Evolutionary conservation across 2,329 filamentous ascomycete species (phyloP).

Genomic region (Aspergillus sp.): DNA sequence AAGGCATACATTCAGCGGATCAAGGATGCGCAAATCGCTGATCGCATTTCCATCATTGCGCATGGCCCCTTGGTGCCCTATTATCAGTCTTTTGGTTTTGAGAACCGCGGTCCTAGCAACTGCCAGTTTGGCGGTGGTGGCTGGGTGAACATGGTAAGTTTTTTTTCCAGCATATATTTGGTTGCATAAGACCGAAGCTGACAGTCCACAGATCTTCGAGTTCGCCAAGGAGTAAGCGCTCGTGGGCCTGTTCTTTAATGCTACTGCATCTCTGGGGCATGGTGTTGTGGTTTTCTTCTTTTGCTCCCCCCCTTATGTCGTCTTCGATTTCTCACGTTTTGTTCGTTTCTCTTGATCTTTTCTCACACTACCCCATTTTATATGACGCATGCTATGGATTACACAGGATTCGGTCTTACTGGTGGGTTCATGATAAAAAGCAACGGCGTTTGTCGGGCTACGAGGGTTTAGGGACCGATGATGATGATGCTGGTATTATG

Average conservation of each 20-base stretch:
- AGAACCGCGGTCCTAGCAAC: constrained; percentile 66
- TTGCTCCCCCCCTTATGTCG: constrained; percentile 9
- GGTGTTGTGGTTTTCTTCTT: constrained; percentile 3
- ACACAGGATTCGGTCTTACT: constrained; percentile 20
- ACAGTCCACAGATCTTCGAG: constrained; percentile 30
- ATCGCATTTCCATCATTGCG: constrained; percentile 74
- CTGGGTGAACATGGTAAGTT: constrained; percentile 77
- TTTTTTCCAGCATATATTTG: neutral
- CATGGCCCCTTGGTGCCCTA: constrained; percentile 72
- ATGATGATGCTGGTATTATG: constrained; percentile 20
- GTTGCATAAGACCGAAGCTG: constrained; percentile 8
- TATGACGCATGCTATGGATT: constrained; percentile 21
- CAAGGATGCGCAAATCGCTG: constrained; percentile 67
- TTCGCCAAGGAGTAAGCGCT: constrained; percentile 26
- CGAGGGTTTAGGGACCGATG: constrained; percentile 24
- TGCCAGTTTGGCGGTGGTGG: constrained; percentile 74
- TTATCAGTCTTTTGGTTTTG: constrained; percentile 76
- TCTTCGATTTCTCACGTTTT: constrained; percentile 13
- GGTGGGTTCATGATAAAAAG: constrained; percentile 29
- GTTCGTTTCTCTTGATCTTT: constrained; percentile 13
- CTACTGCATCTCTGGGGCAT: constrained; percentile 8
- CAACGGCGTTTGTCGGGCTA: constrained; percentile 37
- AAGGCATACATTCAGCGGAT: constrained; percentile 77
- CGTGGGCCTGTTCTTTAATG: constrained; percentile 10
- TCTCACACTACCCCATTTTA: constrained; percentile 16